Evolutionary conservation across 2,329 filamentous ascomycete genomes (phyloP).

Genomic region (Diaporthe humulicola): DNA sequence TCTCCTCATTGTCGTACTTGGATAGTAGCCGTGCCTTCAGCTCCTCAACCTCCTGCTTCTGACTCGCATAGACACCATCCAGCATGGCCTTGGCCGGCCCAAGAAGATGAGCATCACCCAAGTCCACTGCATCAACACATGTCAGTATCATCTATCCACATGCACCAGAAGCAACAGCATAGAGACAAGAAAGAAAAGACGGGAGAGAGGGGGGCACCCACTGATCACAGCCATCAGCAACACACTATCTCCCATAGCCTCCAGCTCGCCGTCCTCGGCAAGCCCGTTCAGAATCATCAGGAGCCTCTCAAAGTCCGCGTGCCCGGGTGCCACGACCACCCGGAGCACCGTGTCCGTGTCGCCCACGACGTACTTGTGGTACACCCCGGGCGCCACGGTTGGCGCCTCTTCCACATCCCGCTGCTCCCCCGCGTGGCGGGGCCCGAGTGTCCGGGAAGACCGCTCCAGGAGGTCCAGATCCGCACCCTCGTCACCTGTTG

Average conservation of each 20-base stretch:
- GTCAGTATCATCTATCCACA: background rate
- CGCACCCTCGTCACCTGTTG: conserved; percentile 7
- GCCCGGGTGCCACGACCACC: conserved; percentile 36
- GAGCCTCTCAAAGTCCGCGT: conserved; percentile 41
- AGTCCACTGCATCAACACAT: conserved; percentile 26
- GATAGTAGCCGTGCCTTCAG: conserved; percentile 35
- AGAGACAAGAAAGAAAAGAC: background rate
- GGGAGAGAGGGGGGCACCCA: background rate
- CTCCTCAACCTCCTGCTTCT: conserved; percentile 33
- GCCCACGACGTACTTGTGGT: conserved; percentile 39
- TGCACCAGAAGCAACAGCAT: background rate
- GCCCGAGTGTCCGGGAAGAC: conserved; percentile 8
- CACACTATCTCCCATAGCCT: conserved; percentile 36
- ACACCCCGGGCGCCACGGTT: conserved; percentile 30
- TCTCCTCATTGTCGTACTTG: conserved; percentile 38
- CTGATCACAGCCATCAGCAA: conserved; percentile 36
- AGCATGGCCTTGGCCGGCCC: conserved; percentile 38
- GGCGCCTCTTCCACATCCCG: background rate
- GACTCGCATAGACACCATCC: conserved; percentile 29
- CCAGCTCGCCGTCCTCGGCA: conserved; percentile 39
- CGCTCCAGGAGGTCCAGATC: conserved; percentile 23
- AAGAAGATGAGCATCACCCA: conserved; percentile 39
- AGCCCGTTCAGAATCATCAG: conserved; percentile 41
- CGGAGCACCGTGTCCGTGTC: conserved; percentile 33
- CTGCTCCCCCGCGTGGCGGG: background rate